Conservation (phyloP, 169 alveolate genomes). For the Cryptosporidium canis region DNA sequence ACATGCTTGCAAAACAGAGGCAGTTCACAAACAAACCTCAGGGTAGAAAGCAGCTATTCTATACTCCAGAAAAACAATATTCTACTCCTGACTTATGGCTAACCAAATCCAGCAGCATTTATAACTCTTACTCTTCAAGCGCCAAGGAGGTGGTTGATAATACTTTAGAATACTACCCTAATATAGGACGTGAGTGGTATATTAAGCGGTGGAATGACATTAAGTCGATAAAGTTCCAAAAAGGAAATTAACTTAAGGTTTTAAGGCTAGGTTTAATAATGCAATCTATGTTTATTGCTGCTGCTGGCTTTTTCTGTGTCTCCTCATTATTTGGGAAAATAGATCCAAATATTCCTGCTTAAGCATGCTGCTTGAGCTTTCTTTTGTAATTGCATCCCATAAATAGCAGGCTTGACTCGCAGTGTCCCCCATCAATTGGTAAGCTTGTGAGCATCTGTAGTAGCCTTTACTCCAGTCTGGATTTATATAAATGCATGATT, state of each 20-base stretch:
- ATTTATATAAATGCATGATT: constrained; percentile 10
- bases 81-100: constrained; percentile 67
- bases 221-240: constrained; percentile 33
- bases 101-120: constrained; percentile 36
- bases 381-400: constrained; percentile 62
- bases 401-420: constrained; percentile 58
- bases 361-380: background rate
- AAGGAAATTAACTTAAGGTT: background rate
- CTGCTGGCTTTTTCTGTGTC: background rate
- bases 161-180: constrained; percentile 50
- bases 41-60: constrained; percentile 66
- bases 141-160: constrained; percentile 49
- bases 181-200: constrained; percentile 64
- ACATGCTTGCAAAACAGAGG: constrained; percentile 59
- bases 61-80: constrained; percentile 58
- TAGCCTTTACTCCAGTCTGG: constrained; percentile 70
- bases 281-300: background rate
- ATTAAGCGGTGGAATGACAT: constrained; percentile 40
- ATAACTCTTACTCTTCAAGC: constrained; percentile 50
- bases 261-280: background rate
- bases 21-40: constrained; percentile 68
- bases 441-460: constrained; percentile 58
- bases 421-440: constrained; percentile 15
- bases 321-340: constrained; percentile 29
- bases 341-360: constrained; percentile 28